phyloP scores from a whole-genome alignment of 805 yeast species.

The Aciculoconidium aculeatum region DNA sequence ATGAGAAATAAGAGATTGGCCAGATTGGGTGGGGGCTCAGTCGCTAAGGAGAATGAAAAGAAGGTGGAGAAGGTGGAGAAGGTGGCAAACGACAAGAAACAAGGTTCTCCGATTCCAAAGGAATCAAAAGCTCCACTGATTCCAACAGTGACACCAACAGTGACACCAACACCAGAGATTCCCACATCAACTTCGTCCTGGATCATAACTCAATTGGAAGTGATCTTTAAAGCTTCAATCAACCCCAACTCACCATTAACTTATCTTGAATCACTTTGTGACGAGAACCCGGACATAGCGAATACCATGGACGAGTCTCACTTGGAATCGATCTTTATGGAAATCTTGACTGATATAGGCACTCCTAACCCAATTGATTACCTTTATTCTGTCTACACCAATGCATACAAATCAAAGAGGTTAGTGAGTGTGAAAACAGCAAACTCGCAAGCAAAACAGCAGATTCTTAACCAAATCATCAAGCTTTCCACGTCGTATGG shows the following conservation, averaged over 20 bases:
- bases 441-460: constrained; percentile 28
- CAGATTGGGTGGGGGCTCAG: no score
- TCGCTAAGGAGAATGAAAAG: no score
- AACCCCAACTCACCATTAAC: constrained; percentile 13
- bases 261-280: no score
- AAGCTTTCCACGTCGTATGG: constrained; percentile 56
- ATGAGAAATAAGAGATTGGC: no score
- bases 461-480: constrained; percentile 43
- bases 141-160: constrained; percentile 1
- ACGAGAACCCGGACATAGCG: no score
- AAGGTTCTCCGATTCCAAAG: constrained; percentile 3
- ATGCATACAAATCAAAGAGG: constrained; percentile 38
- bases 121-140: constrained; percentile 4
- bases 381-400: constrained; percentile 40
- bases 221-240: constrained; percentile 30
- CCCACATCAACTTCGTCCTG: constrained; percentile 25
- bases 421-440: constrained; percentile 37
- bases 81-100: constrained; percentile 2
- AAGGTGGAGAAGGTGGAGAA: constrained; percentile 3
- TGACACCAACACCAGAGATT: constrained; percentile 1
- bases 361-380: constrained; percentile 43
- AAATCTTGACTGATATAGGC: constrained; percentile 51
- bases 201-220: constrained; percentile 33
- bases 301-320: no score
- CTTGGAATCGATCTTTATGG: constrained; percentile 50